A percentile compares a stretch with the other conserved stretches of the same genome.
Evolutionary conservation across 345 rosid genomes (phyloP).

Genomic region (Camelina laxa): DNA sequence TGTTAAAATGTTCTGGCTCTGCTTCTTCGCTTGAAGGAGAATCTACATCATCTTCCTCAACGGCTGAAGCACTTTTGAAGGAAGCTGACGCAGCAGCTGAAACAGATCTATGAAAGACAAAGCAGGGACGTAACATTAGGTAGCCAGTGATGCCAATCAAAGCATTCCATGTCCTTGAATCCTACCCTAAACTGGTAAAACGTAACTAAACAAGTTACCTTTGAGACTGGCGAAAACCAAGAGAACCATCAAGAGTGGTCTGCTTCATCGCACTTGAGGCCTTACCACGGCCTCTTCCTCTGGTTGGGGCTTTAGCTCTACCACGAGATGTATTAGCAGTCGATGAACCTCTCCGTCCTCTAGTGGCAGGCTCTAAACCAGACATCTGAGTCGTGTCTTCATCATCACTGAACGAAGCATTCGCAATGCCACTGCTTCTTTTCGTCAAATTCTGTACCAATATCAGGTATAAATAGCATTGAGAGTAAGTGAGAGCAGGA

Average conservation of each 20-base stretch:
- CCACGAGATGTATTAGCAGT: conserved; percentile 51
- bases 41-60: conserved; percentile 69
- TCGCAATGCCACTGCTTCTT: conserved; percentile 57
- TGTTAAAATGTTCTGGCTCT: conserved; percentile 52
- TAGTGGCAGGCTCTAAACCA: conserved; percentile 54
- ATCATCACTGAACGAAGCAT: conserved; percentile 87
- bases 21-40: conserved; percentile 87
- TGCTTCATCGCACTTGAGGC: conserved; percentile 78
- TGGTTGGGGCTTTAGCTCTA: conserved; percentile 69
- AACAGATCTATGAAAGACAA: conserved; percentile 60
- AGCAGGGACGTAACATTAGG: conserved; percentile 28
- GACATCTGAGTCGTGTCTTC: conserved; percentile 70
- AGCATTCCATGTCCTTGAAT: conserved; percentile 15
- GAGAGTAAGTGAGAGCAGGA: conserved; percentile 28
- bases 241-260: conserved; percentile 78
- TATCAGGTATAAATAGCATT: conserved; percentile 26
- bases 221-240: conserved; percentile 76
- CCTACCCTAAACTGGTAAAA: conserved; percentile 1
- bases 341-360: conserved; percentile 66
- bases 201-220: conserved; percentile 52
- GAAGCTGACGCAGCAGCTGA: conserved; percentile 66
- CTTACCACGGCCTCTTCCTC: conserved; percentile 90
- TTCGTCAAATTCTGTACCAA: conserved; percentile 58
- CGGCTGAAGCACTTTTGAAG: conserved; percentile 55
- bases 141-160: conserved; percentile 29